Percentiles rank a stretch among this genome's conserved stretches.
These are phyloP conservation scores for Stemphylium lycopersici DNA, from an alignment of 2,329 filamentous ascomycete genomes.

Conservation along the genomic window DNA sequence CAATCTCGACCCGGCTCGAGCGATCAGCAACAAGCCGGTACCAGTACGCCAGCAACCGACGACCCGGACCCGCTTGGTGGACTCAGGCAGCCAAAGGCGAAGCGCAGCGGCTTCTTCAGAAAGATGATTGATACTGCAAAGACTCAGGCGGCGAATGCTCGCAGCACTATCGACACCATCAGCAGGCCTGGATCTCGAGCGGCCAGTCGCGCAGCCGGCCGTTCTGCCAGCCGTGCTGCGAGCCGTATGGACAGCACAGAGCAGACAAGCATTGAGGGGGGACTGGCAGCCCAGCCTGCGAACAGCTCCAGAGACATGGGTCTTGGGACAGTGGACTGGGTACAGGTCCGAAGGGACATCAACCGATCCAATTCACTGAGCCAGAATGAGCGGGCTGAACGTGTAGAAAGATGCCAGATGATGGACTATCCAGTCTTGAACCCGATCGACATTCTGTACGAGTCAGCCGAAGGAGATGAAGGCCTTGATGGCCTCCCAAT, in stretches of 20 bases:
- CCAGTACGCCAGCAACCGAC: conserved; percentile 65
- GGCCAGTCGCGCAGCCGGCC: conserved; percentile 48
- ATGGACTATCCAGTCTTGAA: conserved; percentile 88
- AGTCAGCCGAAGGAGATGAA: conserved; percentile 87
- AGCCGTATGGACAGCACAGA: conserved; percentile 49
- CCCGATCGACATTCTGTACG: conserved; percentile 86
- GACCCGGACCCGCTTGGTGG: conserved; percentile 76
- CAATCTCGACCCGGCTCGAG: conserved; percentile 61
- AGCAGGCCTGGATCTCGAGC: conserved; percentile 52
- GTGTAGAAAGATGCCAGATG: conserved; percentile 90
- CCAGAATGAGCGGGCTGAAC: conserved; percentile 82
- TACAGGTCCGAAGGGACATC: conserved; percentile 94
- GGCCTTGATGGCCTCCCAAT: conserved; percentile 83
- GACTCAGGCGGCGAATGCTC: conserved; percentile 86
- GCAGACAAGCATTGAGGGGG: conserved; percentile 62
- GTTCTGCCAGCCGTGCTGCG: conserved; percentile 45
- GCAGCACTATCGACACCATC: conserved; percentile 77
- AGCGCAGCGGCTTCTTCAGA: conserved; percentile 88
- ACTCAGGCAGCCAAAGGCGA: conserved; percentile 74
- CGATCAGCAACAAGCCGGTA: conserved; percentile 48
- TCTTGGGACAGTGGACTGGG: conserved; percentile 78
- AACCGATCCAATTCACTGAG: conserved; percentile 95
- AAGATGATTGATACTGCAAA: conserved; percentile 94
- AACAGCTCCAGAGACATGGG: conserved; percentile 73
- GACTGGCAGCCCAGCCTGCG: conserved; percentile 36